Percentiles rank a stretch among this genome's conserved stretches.
phyloP scores from a whole-genome alignment of 140 eudicot species.

The Ambrosia hybrid region DNA sequence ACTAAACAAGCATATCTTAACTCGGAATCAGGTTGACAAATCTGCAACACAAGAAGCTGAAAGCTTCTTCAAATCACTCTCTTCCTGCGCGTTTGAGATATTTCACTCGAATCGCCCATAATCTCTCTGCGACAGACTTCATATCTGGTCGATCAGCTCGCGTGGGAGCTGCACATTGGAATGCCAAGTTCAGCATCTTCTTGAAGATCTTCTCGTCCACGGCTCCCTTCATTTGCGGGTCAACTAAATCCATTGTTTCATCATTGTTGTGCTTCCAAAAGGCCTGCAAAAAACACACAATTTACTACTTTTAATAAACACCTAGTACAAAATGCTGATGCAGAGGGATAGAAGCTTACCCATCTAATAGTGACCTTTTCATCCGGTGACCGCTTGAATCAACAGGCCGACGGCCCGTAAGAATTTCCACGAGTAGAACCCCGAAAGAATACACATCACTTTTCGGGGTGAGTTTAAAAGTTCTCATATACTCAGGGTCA shows the following conservation, averaged over 20 bases:
- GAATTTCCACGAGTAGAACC: conserved; percentile 71
- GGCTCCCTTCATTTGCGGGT: conserved; percentile 63
- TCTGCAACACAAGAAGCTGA: conserved; percentile 22
- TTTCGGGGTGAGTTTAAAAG: conserved; percentile 82
- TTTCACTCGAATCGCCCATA: not conserved
- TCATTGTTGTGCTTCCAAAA: conserved; percentile 63
- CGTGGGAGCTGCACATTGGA: not conserved
- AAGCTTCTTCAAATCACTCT: not conserved
- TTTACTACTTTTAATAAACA: too few relatives aligned
- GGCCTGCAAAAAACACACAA: conserved; percentile 44
- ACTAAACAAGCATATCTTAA: conserved; percentile 13
- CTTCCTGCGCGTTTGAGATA: not conserved
- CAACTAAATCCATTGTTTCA: conserved; percentile 54
- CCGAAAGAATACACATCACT: conserved; percentile 97
- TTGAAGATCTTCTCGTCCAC: conserved; percentile 22
- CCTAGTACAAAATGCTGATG: not conserved
- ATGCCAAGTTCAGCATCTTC: not conserved
- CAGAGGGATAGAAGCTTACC: conserved; percentile 52
- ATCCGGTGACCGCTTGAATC: conserved; percentile 54
- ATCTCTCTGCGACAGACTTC: not conserved
- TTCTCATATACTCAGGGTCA: conserved; percentile 97
- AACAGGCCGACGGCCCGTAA: conserved; percentile 96
- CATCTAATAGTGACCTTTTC: conserved; percentile 87
- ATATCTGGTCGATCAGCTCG: not conserved
- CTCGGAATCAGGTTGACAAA: conserved; percentile 2